A percentile compares a stretch with the other conserved stretches of the same genome.
Conservation (phyloP, 2,329 filamentous ascomycete species). For the Fusarium brachygibbosum region DNA sequence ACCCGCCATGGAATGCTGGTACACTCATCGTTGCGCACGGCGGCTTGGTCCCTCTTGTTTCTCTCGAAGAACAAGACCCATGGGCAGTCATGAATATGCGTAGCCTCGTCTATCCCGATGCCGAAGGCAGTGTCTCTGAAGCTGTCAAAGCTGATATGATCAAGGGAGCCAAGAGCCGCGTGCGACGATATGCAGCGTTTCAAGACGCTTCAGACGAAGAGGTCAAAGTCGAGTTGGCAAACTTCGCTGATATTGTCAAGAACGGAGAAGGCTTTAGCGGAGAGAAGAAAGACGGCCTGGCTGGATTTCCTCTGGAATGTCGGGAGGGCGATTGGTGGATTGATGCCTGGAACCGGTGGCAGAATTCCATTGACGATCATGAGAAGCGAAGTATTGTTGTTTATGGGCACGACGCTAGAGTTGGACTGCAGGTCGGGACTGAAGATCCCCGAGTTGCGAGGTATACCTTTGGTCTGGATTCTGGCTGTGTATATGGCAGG, state of each 20-base stretch:
- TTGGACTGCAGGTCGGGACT: conserved; percentile 66
- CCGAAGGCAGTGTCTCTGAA: conserved; percentile 6
- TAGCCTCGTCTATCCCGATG: conserved; percentile 69
- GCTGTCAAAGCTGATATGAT: conserved; percentile 17
- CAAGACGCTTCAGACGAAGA: conserved; percentile 6
- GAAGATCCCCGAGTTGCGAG: conserved; percentile 45
- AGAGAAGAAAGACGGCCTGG: not conserved
- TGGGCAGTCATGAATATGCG: conserved; percentile 90
- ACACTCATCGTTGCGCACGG: conserved; percentile 77
- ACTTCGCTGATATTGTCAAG: not conserved
- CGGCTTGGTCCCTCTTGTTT: conserved; percentile 79
- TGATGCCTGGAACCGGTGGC: conserved; percentile 39
- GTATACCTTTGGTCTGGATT: conserved; percentile 86
- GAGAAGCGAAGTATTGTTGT: conserved; percentile 71
- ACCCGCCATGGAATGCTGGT: conserved; percentile 38
- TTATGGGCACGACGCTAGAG: conserved; percentile 85
- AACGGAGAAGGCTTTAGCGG: conserved; percentile 10
- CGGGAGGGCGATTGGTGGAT: conserved; percentile 38
- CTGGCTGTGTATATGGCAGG: conserved; percentile 77
- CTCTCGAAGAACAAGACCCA: conserved; percentile 77
- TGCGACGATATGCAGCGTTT: conserved; percentile 19
- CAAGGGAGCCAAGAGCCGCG: conserved; percentile 33
- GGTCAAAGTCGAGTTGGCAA: not conserved
- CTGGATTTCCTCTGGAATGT: conserved; percentile 28
- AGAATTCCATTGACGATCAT: conserved; percentile 22